Evolutionary conservation across 768 basidiomycete species (phyloP).

Genomic region (Hericium coralloides): DNA sequence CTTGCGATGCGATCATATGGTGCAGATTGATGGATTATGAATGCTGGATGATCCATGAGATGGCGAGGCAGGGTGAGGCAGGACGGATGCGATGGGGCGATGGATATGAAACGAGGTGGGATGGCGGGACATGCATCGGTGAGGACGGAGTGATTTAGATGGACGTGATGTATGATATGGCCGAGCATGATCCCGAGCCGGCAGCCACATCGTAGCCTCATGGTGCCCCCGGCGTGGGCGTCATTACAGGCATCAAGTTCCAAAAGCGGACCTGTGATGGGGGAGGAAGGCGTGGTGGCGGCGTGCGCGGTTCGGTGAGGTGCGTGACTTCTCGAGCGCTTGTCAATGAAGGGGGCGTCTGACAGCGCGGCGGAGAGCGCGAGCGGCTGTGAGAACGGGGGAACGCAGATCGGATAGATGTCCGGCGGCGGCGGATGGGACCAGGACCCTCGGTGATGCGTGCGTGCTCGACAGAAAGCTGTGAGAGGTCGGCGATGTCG

Average conservation of each 20-base stretch:
- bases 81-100: too few species aligned
- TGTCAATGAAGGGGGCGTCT: slow-evolving; percentile 1
- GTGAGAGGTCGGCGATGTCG: slow-evolving; percentile 15
- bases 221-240: slow-evolving; percentile 2
- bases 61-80: too few species aligned
- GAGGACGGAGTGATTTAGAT: too few species aligned
- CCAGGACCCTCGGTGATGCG: slow-evolving; percentile 3
- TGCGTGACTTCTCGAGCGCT: background rate
- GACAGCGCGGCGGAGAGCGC: background rate
- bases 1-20: too few species aligned
- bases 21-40: too few species aligned
- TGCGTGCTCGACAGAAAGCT: slow-evolving; percentile 6
- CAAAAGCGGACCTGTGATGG: slow-evolving; percentile 11
- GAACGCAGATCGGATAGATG: slow-evolving; percentile 1
- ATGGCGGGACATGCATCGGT: too few species aligned
- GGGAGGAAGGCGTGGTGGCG: slow-evolving; percentile 13
- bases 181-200: background rate
- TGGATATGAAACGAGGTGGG: too few species aligned
- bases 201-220: too few species aligned
- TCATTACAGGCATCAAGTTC: slow-evolving; percentile 15
- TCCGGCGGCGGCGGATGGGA: slow-evolving; percentile 14
- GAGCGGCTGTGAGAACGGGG: slow-evolving; percentile 4
- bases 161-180: background rate
- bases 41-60: too few species aligned
- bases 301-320: background rate